Evolutionary conservation across 441 rosid genomes (phyloP), one percentile per base, ranked within the genome.

Genomic region (Erodium texanum): DNA sequence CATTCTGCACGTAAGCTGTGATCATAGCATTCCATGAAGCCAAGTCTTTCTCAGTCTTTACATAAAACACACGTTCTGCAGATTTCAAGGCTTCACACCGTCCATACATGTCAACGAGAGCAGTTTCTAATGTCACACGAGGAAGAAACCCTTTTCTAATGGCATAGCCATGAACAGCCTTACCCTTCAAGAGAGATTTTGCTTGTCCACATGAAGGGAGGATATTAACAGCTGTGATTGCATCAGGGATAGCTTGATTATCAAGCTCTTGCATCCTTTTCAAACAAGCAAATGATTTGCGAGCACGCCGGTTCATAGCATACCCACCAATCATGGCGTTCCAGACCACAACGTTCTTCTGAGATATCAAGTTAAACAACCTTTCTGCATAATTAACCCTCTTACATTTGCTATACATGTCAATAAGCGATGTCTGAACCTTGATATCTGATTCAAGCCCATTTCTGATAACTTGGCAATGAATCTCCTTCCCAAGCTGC

Each of bases 81-180:
- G 9, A 48, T 48, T 48, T 48, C 54, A 48, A 15, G 5, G 6
- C 54, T 12, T n/a, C 6, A n/a, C 54, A 48, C 18, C 54, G 54
- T 48, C 54, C 54, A 48, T 48, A 48, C 54, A 48, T 48, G 54
- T 48, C 54, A 48, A 48, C 54, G 14, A 48, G 54, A 48, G 54
- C 18, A 15, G 54, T 48, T 48, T 48, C 54, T 12, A 48, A 15
- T 3, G 16, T 15, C 15, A 12, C 0, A 15, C 18, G 54, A 48
- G 54, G 54, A 48, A 48, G 54, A 48, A 48, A 48, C 16, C 54
- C 18, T 1, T 48, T 48, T 48, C 54, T 48, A 15, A 48, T 48
- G 54, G 54, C 54, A 48, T 48, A 48, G 54, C 54, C 54, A 2
- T 48, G 54, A 12, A 48, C 10, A 48, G 18, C 9, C 54, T 48